A percentile compares a stretch with the other conserved stretches of the same genome.
Evolutionary conservation across 257 asterid species (phyloP).

Genomic region (Perilla frutescens): DNA sequence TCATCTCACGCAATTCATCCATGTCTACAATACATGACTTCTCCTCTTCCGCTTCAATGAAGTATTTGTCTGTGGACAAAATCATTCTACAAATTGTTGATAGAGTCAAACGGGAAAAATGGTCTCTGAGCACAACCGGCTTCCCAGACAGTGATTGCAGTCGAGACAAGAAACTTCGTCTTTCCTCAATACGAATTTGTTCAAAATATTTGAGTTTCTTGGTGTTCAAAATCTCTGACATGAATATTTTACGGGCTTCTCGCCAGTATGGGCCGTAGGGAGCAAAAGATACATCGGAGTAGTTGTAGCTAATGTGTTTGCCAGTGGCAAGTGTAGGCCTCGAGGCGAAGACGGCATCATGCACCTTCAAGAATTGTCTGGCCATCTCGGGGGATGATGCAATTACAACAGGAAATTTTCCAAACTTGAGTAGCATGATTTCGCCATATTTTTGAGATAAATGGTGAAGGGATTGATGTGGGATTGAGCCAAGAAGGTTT

Average conservation of each 20-base stretch:
- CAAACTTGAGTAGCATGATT: conserved; percentile 48
- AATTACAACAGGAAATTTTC: conserved; percentile 45
- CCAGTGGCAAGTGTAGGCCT: conserved; percentile 52
- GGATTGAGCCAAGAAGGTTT: conserved; percentile 41
- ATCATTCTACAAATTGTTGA: conserved; percentile 42
- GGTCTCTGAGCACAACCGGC: conserved; percentile 40
- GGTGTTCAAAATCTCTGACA: conserved; percentile 27
- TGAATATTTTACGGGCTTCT: conserved; percentile 38
- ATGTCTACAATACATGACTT: not conserved
- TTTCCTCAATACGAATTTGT: conserved; percentile 40
- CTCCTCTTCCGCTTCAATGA: not conserved
- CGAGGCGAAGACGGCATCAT: conserved; percentile 45
- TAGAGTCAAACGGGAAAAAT: conserved; percentile 21
- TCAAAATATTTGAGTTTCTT: conserved; percentile 39
- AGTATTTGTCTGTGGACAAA: conserved; percentile 29
- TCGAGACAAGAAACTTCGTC: conserved; percentile 32
- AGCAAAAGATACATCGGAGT: conserved; percentile 39
- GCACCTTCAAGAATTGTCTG: conserved; percentile 40
- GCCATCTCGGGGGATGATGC: conserved; percentile 58
- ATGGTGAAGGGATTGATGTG: conserved; percentile 41
- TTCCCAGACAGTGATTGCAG: conserved; percentile 30
- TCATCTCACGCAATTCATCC: conserved; percentile 31
- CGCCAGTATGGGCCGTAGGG: conserved; percentile 52
- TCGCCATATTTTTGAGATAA: conserved; percentile 46
- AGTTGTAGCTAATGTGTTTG: conserved; percentile 39